Percentiles rank a stretch among this genome's conserved stretches.
These are phyloP conservation scores for Nemania sp. DNA, from an alignment of 2,329 filamentous ascomycete species.

Conservation along the genomic window DNA sequence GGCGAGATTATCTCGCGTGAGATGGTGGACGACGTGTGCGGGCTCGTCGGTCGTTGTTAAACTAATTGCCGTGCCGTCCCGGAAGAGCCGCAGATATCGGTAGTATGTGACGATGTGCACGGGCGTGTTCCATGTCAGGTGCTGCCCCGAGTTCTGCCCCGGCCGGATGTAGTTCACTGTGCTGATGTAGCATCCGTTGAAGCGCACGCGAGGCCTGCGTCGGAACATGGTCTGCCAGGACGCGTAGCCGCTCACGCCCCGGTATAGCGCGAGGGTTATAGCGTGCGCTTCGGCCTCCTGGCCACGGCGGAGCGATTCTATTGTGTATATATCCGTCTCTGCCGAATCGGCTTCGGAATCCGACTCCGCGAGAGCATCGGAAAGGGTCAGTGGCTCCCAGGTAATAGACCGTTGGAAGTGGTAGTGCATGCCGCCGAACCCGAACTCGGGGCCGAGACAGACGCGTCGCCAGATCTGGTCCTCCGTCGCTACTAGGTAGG, in stretches of 20 bases:
- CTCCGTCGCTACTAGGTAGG: slow-evolving; percentile 86
- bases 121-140: slow-evolving; percentile 81
- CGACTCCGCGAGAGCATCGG: slow-evolving; percentile 24
- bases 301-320: slow-evolving; percentile 53
- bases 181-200: slow-evolving; percentile 95
- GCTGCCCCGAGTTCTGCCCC: slow-evolving; percentile 77
- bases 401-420: slow-evolving; percentile 73
- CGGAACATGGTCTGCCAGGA: slow-evolving; percentile 81
- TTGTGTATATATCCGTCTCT: slow-evolving; percentile 52
- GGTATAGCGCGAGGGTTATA: slow-evolving; percentile 58
- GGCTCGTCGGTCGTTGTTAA: slow-evolving; percentile 86
- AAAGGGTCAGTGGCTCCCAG: slow-evolving; percentile 62
- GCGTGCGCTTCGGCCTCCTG: slow-evolving; percentile 52
- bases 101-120: slow-evolving; percentile 98
- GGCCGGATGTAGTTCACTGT: slow-evolving; percentile 94
- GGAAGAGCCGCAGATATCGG: slow-evolving; percentile 94
- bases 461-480: slow-evolving; percentile 87
- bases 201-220: slow-evolving; percentile 84
- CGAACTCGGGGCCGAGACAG: slow-evolving; percentile 76
- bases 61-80: slow-evolving; percentile 85
- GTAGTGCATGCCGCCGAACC: slow-evolving; percentile 87
- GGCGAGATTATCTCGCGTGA: slow-evolving; percentile 77
- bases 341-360: slow-evolving; percentile 39
- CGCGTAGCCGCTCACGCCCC: slow-evolving; percentile 56
- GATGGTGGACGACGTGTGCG: slow-evolving; percentile 84